Base-by-base conservation (phyloP, 2,329 filamentous ascomycete species). In the Pestalotiopsis sp. region DNA sequence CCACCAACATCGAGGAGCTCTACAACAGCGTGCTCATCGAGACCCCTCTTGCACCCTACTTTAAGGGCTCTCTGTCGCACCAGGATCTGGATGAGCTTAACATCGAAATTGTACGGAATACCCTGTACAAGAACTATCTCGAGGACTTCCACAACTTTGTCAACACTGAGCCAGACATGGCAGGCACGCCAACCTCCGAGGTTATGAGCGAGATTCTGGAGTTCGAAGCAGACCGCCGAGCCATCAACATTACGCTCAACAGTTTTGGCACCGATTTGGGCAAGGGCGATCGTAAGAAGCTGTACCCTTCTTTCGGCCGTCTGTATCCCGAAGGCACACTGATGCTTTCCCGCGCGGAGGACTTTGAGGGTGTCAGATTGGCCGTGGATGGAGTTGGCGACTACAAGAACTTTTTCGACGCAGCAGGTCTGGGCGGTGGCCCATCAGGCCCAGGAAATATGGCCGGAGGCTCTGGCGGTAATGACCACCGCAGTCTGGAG, bases 231-330 rank as follows among this genome's bases (percentile, higher is more conserved):
- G 96, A 99, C 79, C 90, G 96, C 73, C 90, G 96, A 79, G 94
- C 95, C 76, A 99, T 99, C 86, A 99, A 99, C 84, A 99, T 99
- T 81, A 99, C 96, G 1, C 89, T 99, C 75, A 99, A 99, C 86
- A 98, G 95, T 0, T 98, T 99, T 76, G 96, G 96, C 71, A 99
- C 97, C 9, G 96, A 99, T 80, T 87, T 99, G 64, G 92, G 91
- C 76, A 99, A 99, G 88, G 88, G 89, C 58, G 96, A 98, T 79
- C 91, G 96, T 75, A 97, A 93, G 84, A 99, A 98, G 87, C 87
- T 99, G 61, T 99, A 99, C 81, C 97, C 96, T 36, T 92, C 84
- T 79, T 97, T 99, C 73, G 96, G 96, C 67, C 91, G 91, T 76
- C 86, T 99, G 59, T 97, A 97, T 74, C 96, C 96, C 0, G 96